Base-by-base conservation (phyloP, 1,284 basidiomycete species). In the Irpex lacteus region DNA sequence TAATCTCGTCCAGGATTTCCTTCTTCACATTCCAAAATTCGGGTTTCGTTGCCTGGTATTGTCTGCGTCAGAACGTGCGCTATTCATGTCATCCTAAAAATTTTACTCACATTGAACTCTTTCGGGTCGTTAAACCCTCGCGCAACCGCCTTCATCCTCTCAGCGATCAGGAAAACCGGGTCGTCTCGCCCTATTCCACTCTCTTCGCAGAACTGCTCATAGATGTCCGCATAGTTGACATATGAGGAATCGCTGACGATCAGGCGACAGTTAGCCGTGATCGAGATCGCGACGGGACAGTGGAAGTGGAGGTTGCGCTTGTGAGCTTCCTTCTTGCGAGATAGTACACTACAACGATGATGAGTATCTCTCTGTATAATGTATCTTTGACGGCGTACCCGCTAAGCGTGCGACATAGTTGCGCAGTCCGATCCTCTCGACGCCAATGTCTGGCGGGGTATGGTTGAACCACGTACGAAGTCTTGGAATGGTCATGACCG, bases 251-350 rank as follows among this genome's bases (percentile, higher is more conserved):
- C 96, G 68, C 91, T 94, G 75, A 98, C 94, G 63, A 98, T 85
- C 52, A 99, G 80, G 49, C 98, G 91, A 49, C 98, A 84, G 67
- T 82, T 88, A 0, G 94, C 91, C 56, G 92, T 92, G 68, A 96
- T 91, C 0, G 95, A 92, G 47, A 99, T 83, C 3, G 93, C 90
- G 1, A 90, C 87, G 1, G 98, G 98, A 34, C 98, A 82, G 73
- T 98, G 92, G 85, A 99, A 98, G 60, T 84, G 83, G 32, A 99
- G 82, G 71, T 96, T 96, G 55, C 98, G 89, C 72, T 96, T 96
- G 60, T 97, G 86, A 50, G 89, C 94, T 77, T 99, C 97, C 75
- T 98, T 98, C 76, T 96, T 92, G 66, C 92, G 90, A 57, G 81
- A 80, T 63, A 98, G 81, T 18, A 92, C 90, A 50, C 96, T 97